Evolutionary conservation across 768 basidiomycete species (phyloP).

Genomic region (Trametes cinnabarina): DNA sequence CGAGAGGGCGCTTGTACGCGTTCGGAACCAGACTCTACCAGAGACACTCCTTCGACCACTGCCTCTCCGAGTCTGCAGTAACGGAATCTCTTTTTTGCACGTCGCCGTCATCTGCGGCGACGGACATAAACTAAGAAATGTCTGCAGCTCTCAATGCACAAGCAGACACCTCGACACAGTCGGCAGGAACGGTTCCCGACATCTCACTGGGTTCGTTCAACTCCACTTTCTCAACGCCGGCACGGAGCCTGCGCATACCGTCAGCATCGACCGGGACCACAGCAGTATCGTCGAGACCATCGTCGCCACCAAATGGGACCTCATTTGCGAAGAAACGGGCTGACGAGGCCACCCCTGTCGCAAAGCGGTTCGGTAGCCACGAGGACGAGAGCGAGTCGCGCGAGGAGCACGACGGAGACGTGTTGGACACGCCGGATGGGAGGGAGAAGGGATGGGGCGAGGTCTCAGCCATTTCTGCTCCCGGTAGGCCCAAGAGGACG

Average conservation of each 20-base stretch:
- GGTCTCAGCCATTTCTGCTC: constrained; percentile 9
- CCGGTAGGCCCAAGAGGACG: constrained; percentile 22
- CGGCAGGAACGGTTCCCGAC: constrained; percentile 50
- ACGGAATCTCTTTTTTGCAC: constrained; percentile 30
- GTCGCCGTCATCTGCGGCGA: constrained; percentile 21
- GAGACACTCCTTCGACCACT: too few relatives aligned
- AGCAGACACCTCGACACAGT: constrained; percentile 43
- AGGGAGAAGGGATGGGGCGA: constrained; percentile 36
- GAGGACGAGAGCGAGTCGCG: constrained; percentile 29
- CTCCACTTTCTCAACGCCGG: constrained; percentile 54
- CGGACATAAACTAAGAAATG: constrained; percentile 28
- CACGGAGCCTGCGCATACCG: constrained; percentile 42
- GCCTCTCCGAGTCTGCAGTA: neutral
- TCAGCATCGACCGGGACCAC: constrained; percentile 53
- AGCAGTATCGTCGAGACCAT: constrained; percentile 50
- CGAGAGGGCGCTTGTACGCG: too few relatives aligned
- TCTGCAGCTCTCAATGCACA: constrained; percentile 41
- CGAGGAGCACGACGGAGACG: constrained; percentile 34
- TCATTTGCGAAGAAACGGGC: constrained; percentile 36
- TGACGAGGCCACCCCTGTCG: constrained; percentile 42
- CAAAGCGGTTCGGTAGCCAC: constrained; percentile 39
- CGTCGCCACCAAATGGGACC: constrained; percentile 41
- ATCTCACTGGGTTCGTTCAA: constrained; percentile 57
- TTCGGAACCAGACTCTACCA: too few relatives aligned
- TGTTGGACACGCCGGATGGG: constrained; percentile 52